Evolutionary conservation across 2,329 filamentous ascomycete species (phyloP).

Genomic region (Fusarium sp.): DNA sequence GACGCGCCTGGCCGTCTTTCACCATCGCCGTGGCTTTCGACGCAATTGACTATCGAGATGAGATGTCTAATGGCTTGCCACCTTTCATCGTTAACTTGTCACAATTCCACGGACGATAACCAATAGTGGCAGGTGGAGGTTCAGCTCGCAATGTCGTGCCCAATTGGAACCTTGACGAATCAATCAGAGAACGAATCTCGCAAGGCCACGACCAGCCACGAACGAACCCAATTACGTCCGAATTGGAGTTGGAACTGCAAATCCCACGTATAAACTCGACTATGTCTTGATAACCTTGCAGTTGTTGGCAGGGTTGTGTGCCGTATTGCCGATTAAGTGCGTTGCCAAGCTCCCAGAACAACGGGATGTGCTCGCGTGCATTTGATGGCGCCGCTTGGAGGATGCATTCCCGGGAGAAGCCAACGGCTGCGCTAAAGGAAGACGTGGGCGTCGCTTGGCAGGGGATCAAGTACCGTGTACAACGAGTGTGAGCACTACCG

Average conservation of each 20-base stretch:
- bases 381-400: conserved; percentile 28
- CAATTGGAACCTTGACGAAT: conserved; percentile 21
- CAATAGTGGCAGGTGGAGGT: conserved; percentile 25
- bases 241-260: conserved; percentile 17
- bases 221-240: conserved; percentile 14
- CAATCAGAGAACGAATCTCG: conserved; percentile 1
- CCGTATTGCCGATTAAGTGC: conserved; percentile 42
- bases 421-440: conserved; percentile 8
- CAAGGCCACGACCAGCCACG: conserved; percentile 2
- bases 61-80: not conserved
- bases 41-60: conserved; percentile 32
- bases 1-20: conserved; percentile 16
- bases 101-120: not conserved
- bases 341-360: conserved; percentile 32
- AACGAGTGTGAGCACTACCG: not conserved
- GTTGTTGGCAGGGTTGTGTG: conserved; percentile 21
- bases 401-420: conserved; percentile 32
- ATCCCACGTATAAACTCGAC: conserved; percentile 22
- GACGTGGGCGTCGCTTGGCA: conserved; percentile 14
- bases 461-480: conserved; percentile 24
- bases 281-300: conserved; percentile 2
- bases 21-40: conserved; percentile 38
- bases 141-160: conserved; percentile 18
- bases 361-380: conserved; percentile 26
- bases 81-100: not conserved